A percentile compares a stretch with the other conserved stretches of the same genome.
These are phyloP conservation scores for Microbotryomycetes sp. DNA, from an alignment of 1,284 basidiomycete genomes.

Conservation along the genomic window DNA sequence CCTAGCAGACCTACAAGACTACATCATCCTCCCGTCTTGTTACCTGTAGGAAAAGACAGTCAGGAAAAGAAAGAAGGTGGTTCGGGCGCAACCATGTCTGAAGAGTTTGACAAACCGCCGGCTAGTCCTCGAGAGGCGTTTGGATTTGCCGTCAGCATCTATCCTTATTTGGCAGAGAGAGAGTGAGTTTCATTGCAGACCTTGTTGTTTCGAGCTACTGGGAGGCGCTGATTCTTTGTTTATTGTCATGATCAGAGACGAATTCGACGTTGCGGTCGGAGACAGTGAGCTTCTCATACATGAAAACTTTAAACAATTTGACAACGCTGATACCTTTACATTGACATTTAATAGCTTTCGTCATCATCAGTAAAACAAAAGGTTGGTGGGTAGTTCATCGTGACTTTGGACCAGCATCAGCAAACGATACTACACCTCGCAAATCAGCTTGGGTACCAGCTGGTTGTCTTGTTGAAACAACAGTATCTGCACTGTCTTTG, in stretches of 20 bases:
- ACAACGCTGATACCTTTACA: not conserved
- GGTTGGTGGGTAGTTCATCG: conserved; percentile 99
- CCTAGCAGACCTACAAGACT: conserved; percentile 36
- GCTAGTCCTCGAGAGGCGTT: conserved; percentile 35
- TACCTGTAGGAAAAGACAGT: conserved; percentile 35
- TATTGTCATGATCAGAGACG: conserved; percentile 59
- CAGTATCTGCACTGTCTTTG: conserved; percentile 46
- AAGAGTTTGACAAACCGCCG: conserved; percentile 24
- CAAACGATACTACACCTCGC: conserved; percentile 74
- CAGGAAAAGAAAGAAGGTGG: conserved; percentile 9
- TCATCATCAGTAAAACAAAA: conserved; percentile 85
- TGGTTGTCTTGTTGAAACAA: conserved; percentile 85
- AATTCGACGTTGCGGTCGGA: conserved; percentile 87
- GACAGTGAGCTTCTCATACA: conserved; percentile 38
- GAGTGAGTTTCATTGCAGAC: conserved; percentile 12
- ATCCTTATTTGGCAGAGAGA: conserved; percentile 43
- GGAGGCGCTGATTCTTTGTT: not conserved
- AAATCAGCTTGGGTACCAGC: conserved; percentile 45
- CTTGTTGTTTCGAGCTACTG: not conserved
- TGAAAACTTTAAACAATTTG: conserved; percentile 17
- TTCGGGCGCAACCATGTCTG: conserved; percentile 9
- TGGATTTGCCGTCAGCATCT: conserved; percentile 49
- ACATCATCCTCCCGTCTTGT: conserved; percentile 41
- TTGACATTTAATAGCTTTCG: conserved; percentile 74
- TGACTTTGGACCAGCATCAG: conserved; percentile 63